These are phyloP conservation scores for Lentinula lateritia DNA, from an alignment of 768 basidiomycete species.

Conservation along the genomic window DNA sequence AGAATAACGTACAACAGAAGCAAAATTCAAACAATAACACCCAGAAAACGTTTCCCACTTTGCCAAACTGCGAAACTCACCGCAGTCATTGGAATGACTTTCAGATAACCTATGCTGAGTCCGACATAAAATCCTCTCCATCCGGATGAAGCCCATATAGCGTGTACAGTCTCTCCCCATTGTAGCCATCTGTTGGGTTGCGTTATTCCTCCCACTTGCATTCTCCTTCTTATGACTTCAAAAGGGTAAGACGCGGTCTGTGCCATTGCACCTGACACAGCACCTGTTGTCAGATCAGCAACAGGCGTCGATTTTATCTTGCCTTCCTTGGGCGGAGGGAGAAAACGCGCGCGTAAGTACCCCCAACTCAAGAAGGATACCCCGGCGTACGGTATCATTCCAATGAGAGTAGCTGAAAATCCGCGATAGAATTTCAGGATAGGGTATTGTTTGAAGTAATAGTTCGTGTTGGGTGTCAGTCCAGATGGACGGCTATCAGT, in stretches of 20 bases:
- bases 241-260: constrained; percentile 95
- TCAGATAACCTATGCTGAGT: constrained; percentile 85
- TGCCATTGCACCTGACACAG: constrained; percentile 75
- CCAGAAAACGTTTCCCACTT: constrained; percentile 22
- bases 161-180: constrained; percentile 71
- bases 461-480: constrained; percentile 14
- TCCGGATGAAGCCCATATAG: constrained; percentile 64
- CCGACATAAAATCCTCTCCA: constrained; percentile 91
- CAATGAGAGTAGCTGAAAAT: constrained; percentile 86
- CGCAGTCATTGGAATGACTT: constrained; percentile 94
- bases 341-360: constrained; percentile 55
- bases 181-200: constrained; percentile 71
- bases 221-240: constrained; percentile 78
- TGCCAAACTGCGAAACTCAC: constrained; percentile 93
- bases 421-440: constrained; percentile 93
- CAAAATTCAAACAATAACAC: constrained; percentile 8
- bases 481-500: constrained; percentile 11
- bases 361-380: constrained; percentile 94
- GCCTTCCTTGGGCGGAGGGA: constrained; percentile 36
- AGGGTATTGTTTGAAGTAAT: constrained; percentile 57
- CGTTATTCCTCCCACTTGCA: constrained; percentile 91
- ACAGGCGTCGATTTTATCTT: constrained; percentile 35
- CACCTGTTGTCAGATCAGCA: constrained; percentile 79
- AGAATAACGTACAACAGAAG: constrained; percentile 6
- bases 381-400: constrained; percentile 95